Base-by-base conservation (phyloP, 225 moss, liverwort and hornwort genomes). In the Thuidium tamariscinum region DNA sequence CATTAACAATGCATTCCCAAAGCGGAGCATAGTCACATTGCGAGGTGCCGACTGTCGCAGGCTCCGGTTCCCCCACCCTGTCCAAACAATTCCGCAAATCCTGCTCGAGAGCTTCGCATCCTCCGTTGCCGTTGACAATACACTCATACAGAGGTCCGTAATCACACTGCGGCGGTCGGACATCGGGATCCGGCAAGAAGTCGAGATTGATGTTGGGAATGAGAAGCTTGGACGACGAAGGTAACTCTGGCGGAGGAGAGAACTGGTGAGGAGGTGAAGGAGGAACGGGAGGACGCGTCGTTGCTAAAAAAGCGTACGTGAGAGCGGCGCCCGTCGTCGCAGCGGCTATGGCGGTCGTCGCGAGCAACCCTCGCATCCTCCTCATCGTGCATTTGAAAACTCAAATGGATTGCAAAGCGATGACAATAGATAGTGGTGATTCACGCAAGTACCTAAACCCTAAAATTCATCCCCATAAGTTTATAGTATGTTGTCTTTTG, bases 1-100 rank as follows among this genome's bases (percentile, higher is more conserved):
- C 92, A n/a, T 92, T 90, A 5, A 92, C 85, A 16, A 92, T 89
- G 68, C 92, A 92, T 54, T 92, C 92, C 88, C 88, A 90, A 34
- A 92, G 82, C 29, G 90, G 89, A 63, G 86, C 90, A 44, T 92
- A 90, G 79, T 92, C 89, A 63, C 92, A 92, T 46, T 79, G 80
- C 62, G 88, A 74, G 17, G 79, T 54, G 16, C 17, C 39, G 19
- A 55, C 66, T 32, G 37, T 13, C 19, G 37, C 7, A 26, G 82
- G 37, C 82, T 82, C 86, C 77, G 69, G 13, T 22, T 88, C 23
- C 36, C 36, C 71, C 6, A 27, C 83, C 74, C 74, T 51, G 41
- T 80, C 82, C 85, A 91, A n/a, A 56, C 89, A 91, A 30, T 48
- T 71, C 5, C 87, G 87, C 51, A 91, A 66, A 23, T 89, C 91